Conservation (phyloP, 805 yeast genomes). For the Cyberlindnera mississippiensis region DNA sequence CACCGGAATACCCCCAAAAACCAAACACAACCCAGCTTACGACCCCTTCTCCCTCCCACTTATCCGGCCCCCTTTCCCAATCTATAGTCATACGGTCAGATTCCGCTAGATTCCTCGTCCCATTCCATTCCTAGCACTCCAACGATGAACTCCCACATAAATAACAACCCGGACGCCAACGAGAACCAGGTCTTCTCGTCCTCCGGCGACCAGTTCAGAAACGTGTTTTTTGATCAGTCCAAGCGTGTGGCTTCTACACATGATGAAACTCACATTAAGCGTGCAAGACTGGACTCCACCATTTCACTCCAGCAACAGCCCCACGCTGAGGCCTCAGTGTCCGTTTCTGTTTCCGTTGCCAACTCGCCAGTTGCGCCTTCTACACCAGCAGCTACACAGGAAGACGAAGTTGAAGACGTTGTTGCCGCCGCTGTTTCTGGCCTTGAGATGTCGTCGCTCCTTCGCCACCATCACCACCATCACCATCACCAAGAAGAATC, state of each 20-base stretch:
- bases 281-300: slow-evolving; percentile 29
- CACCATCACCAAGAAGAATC: slow-evolving; percentile 9
- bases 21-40: too few species aligned
- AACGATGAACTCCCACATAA: slow-evolving; percentile 36
- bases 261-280: slow-evolving; percentile 26
- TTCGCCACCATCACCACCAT: background rate
- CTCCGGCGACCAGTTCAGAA: slow-evolving; percentile 30
- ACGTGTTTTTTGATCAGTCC: slow-evolving; percentile 26
- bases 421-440: slow-evolving; percentile 16
- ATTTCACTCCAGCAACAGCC: slow-evolving; percentile 11
- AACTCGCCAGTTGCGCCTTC: slow-evolving; percentile 13
- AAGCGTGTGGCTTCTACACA: slow-evolving; percentile 21
- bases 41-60: background rate
- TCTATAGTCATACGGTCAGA: too few species aligned
- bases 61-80: too few species aligned
- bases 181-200: slow-evolving; percentile 32
- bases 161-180: slow-evolving; percentile 33
- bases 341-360: slow-evolving; percentile 10
- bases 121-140: background rate
- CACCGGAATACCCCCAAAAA: too few species aligned
- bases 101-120: too few species aligned
- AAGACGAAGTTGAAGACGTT: slow-evolving; percentile 9
- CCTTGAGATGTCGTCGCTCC: slow-evolving; percentile 2
- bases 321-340: slow-evolving; percentile 4
- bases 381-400: slow-evolving; percentile 8